Conservation (phyloP, 2,329 filamentous ascomycete genomes). For the Ascochyta rabiei region DNA sequence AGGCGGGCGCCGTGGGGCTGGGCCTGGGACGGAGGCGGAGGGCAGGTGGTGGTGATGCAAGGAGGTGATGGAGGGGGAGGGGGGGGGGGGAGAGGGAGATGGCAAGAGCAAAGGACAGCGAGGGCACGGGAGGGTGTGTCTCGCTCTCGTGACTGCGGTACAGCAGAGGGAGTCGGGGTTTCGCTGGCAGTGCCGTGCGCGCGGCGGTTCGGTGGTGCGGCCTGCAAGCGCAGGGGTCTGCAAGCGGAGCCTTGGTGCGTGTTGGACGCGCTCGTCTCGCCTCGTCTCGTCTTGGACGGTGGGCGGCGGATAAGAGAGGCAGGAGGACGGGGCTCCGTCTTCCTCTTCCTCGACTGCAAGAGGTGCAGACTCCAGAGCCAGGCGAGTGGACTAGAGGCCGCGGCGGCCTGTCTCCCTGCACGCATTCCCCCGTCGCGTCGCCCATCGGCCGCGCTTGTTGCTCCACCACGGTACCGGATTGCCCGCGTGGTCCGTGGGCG, state of each 20-base stretch:
- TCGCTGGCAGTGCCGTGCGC: not conserved
- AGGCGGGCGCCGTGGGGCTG: conserved; percentile 1
- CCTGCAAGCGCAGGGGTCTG: conserved; percentile 6
- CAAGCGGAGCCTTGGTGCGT: conserved; percentile 9
- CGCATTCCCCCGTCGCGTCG: not conserved
- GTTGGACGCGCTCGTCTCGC: not conserved
- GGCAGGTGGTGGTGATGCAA: no score
- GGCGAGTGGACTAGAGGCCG: no score
- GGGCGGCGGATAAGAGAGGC: no score
- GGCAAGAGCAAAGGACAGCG: no score
- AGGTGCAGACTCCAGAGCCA: no score
- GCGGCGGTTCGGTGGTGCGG: conserved; percentile 9
- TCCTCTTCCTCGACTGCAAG: no score
- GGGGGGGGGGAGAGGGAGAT: not conserved
- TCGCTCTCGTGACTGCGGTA: no score
- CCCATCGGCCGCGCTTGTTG: not conserved
- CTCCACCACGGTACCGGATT: conserved; percentile 11
- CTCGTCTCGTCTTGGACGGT: not conserved
- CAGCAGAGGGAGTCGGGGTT: conserved; percentile 7
- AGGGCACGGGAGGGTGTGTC: no score
- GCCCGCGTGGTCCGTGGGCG: conserved; percentile 10
- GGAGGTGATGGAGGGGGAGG: not conserved
- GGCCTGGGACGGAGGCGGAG: no score
- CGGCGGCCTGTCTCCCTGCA: no score
- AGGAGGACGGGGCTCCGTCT: no score